A percentile compares a stretch with the other conserved stretches of the same genome.
Evolutionary conservation across 1,284 basidiomycete genomes (phyloP).

Genomic region (Boletus austroedulis): DNA sequence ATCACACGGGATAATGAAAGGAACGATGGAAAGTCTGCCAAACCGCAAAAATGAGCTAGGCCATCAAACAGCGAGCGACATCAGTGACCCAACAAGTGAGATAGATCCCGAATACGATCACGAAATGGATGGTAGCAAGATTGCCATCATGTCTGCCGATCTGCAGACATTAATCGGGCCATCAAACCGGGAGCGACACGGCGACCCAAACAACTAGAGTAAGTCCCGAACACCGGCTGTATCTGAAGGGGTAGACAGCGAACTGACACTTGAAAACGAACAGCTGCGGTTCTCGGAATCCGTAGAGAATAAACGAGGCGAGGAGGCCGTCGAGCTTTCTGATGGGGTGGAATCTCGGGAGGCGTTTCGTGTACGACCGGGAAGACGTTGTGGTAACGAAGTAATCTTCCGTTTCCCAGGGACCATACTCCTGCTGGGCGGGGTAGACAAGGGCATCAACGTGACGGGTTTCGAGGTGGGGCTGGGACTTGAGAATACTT

Average conservation of each 20-base stretch:
- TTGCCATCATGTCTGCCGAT: not conserved
- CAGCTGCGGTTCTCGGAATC: not conserved
- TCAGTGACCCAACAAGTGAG: too few species aligned
- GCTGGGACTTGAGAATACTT: conserved; percentile 5
- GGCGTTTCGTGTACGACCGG: not conserved
- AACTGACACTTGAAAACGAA: conserved; percentile 5
- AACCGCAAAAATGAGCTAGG: too few species aligned
- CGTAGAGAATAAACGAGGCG: conserved; percentile 1
- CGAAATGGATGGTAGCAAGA: not conserved
- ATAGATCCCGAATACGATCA: not conserved
- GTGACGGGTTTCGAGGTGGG: conserved; percentile 9
- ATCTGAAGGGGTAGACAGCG: not conserved
- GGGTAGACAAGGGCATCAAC: conserved; percentile 1
- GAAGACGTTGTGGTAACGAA: conserved; percentile 7
- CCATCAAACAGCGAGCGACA: too few species aligned
- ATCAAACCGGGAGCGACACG: not conserved
- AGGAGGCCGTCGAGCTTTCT: conserved; percentile 8
- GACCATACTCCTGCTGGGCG: not conserved
- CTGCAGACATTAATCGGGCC: not conserved
- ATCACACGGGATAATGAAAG: too few species aligned
- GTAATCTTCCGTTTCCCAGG: conserved; percentile 7
- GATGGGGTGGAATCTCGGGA: conserved; percentile 5
- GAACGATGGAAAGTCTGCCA: too few species aligned
- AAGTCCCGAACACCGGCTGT: not conserved
- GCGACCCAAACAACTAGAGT: not conserved